Conservation (phyloP, 2,329 filamentous ascomycete species). For the Pseudogymnoascus sp. region DNA sequence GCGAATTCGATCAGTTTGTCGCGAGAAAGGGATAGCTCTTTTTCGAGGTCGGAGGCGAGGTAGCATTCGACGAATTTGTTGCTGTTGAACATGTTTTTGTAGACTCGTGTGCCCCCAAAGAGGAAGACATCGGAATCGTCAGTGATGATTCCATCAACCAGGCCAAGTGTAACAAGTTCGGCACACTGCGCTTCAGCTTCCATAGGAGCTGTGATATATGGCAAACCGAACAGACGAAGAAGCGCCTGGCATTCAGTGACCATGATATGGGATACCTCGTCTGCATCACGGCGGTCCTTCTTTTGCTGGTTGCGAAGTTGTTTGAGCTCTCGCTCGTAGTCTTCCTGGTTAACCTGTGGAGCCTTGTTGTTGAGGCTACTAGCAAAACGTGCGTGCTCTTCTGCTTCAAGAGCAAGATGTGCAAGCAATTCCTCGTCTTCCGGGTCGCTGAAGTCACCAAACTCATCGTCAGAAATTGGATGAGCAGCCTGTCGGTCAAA, state of each 20-base stretch:
- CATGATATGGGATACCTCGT: constrained; percentile 96
- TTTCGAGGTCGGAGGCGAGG: constrained; percentile 72
- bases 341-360: constrained; percentile 59
- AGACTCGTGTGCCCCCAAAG: constrained; percentile 91
- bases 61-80: constrained; percentile 99
- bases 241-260: constrained; percentile 90
- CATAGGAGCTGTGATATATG: constrained; percentile 97
- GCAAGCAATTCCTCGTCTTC: constrained; percentile 86
- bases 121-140: constrained; percentile 96
- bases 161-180: constrained; percentile 73
- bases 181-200: constrained; percentile 98
- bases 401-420: constrained; percentile 81
- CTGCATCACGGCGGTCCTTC: constrained; percentile 89
- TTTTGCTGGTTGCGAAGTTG: constrained; percentile 89
- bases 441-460: constrained; percentile 69
- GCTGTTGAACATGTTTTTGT: constrained; percentile 99
- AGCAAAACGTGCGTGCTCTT: constrained; percentile 90
- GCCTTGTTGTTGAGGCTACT: constrained; percentile 76
- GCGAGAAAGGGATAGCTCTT: constrained; percentile 81
- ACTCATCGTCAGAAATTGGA: constrained; percentile 29
- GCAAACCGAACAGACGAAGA: constrained; percentile 82
- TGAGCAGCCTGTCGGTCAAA: constrained; percentile 20
- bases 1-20: constrained; percentile 83
- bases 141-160: constrained; percentile 96
- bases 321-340: constrained; percentile 83